Evolutionary conservation across 352 stramenopile genomes (phyloP).

Genomic region (Stephanocyclus meneghinianus): DNA sequence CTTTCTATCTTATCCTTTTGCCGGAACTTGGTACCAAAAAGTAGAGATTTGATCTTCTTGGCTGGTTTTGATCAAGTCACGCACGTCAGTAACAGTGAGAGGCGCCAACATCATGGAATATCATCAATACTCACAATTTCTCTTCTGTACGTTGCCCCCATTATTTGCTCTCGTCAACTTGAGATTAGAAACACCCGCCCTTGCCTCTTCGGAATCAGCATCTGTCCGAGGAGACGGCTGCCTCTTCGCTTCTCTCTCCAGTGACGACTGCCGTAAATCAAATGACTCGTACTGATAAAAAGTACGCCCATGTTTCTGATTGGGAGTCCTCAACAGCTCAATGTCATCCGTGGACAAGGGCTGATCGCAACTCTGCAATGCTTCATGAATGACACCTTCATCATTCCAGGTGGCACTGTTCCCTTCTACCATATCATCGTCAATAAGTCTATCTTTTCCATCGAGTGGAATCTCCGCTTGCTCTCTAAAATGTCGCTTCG

Average conservation of each 20-base stretch:
- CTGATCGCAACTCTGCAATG: neutral
- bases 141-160: neutral
- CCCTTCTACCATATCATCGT: neutral
- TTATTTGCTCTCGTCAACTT: neutral
- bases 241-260: neutral
- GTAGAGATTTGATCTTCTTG: neutral
- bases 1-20: neutral
- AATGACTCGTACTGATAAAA: neutral
- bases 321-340: neutral
- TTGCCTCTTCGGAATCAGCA: neutral
- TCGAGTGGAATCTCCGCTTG: neutral
- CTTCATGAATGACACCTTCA: neutral
- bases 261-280: neutral
- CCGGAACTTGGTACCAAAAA: neutral
- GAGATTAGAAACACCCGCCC: neutral
- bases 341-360: neutral
- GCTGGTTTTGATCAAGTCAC: neutral
- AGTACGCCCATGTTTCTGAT: neutral
- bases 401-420: neutral
- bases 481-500: neutral
- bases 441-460: neutral
- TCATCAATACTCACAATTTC: neutral
- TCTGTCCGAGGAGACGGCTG: no score
- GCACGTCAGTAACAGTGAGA: neutral
- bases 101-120: neutral